Base-by-base conservation (phyloP, 805 yeast genomes). In the Wickerhamomyces silvicola region DNA sequence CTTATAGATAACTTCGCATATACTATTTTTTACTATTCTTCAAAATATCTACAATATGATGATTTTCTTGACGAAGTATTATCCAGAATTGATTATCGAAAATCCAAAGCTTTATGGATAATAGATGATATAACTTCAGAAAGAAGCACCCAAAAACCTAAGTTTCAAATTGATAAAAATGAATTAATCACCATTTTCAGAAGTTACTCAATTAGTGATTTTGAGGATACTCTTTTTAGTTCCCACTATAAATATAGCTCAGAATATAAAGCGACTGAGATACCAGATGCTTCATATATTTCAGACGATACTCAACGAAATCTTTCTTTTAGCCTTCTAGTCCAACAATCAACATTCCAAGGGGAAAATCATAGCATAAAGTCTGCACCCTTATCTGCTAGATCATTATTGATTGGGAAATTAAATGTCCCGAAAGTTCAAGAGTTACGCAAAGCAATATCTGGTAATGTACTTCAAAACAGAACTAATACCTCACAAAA, bases 331-430 rank as follows among this genome's bases (percentile, higher is more conserved):
- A 23, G 48, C 3, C 31, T 42, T 31, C 26, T 48, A 22, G 24
- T 41, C 4, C 48, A 43, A 20, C 35, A 44, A 3, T 26, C 40
- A 10, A 14, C n/a, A 6, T 23, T 22, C 8, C 23, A 15, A 7
- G 24, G 31, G 15, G 56, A 51, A 8, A 35, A 27, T 17, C 28
- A 38, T 27, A 46, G 52, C 22, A 46, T 51, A 22, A 47, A 35
- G 22, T 49, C 54, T 3, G 46, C 42, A n/a, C 56, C 54, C 23
- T 20, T 45, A 7, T 48, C 54, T 10, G 51, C 50, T 1, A 46
- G 55, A 41, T 45, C 55, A 1, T 16, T 46, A 12, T 12, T 51
- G 24, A 33, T 41, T 32, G 45, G 46, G 7, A 50, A 38, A 15
- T 26, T 46, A 13, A 37, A 42, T 14, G 42, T 38, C 7, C 56